These are phyloP conservation scores for Trametes cubensis DNA, from an alignment of 768 basidiomycete genomes.

Conservation along the genomic window DNA sequence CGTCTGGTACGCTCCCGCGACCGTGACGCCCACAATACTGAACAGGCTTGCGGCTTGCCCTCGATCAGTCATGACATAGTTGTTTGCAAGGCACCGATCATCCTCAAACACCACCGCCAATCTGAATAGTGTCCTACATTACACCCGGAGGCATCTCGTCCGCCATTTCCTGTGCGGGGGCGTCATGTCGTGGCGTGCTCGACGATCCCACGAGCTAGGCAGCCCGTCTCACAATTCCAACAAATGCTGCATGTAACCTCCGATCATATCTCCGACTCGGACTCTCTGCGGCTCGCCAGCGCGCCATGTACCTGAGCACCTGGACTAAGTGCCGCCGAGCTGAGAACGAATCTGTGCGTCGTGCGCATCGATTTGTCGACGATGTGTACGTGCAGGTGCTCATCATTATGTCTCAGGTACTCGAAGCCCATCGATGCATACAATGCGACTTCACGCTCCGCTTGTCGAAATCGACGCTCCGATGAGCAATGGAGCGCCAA, in stretches of 20 bases:
- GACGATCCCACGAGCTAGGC: not conserved
- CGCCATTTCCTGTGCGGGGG: not conserved
- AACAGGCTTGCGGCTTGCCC: not conserved
- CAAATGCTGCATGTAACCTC: not conserved
- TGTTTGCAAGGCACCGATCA: slow-evolving; percentile 6
- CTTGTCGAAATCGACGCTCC: not conserved
- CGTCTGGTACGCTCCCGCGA: not conserved
- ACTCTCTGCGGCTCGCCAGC: slow-evolving; percentile 4
- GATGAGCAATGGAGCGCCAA: not conserved
- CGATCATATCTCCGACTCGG: slow-evolving; percentile 13
- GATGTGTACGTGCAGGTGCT: not conserved
- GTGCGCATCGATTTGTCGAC: not conserved
- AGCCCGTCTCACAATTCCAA: not conserved
- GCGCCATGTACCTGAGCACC: not conserved
- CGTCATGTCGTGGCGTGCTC: not conserved
- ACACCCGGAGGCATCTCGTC: too few species aligned
- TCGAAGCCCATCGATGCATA: not conserved
- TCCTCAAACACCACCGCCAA: not conserved
- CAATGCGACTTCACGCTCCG: not conserved
- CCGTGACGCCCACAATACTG: not conserved
- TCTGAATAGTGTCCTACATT: not conserved
- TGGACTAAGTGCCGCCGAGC: not conserved
- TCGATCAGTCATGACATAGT: not conserved
- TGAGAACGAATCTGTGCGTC: slow-evolving; percentile 1
- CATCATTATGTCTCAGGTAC: not conserved